Percentiles rank a stretch among this genome's conserved stretches.
These are phyloP conservation scores for Talaromyces ruber DNA, from an alignment of 495 filamentous ascomycete genomes.

Conservation along the genomic window DNA sequence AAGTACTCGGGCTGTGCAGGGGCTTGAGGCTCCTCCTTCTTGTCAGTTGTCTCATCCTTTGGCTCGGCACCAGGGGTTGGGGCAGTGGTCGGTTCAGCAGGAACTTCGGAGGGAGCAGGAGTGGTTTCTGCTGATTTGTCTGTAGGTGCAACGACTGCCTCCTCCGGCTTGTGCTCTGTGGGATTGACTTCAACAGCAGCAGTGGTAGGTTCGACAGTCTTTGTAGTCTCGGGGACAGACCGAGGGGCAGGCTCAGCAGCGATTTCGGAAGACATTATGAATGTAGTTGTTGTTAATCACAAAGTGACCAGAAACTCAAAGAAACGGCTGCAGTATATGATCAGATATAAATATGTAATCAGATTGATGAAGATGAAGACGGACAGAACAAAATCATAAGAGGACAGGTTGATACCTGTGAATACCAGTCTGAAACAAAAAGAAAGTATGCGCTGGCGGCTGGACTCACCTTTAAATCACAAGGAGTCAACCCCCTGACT, in stretches of 20 bases:
- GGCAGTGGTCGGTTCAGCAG: slow-evolving; percentile 2
- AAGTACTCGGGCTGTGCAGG: slow-evolving; percentile 28
- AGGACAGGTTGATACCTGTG: neutral
- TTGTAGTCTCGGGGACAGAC: slow-evolving; percentile 11
- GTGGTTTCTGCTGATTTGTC: slow-evolving; percentile 7
- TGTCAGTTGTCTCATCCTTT: slow-evolving; percentile 10
- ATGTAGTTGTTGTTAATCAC: neutral
- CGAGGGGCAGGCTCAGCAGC: slow-evolving; percentile 1
- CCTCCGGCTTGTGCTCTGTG: slow-evolving; percentile 2
- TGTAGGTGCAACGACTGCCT: slow-evolving; percentile 7
- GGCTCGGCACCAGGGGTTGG: slow-evolving; percentile 3
- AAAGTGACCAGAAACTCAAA: slow-evolving; percentile 2
- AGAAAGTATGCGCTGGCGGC: neutral
- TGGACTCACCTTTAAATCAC: neutral
- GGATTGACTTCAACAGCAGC: slow-evolving; percentile 7
- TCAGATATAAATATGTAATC: neutral
- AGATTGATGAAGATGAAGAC: neutral
- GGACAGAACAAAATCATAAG: neutral
- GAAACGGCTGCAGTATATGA: neutral
- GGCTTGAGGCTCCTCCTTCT: slow-evolving; percentile 8
- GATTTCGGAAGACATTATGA: slow-evolving; percentile 14
- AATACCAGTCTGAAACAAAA: neutral
- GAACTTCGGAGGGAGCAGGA: slow-evolving; percentile 1
- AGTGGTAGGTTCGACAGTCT: slow-evolving; percentile 10
- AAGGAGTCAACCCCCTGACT: neutral